These are phyloP conservation scores for Hirsutella minnesotensis DNA, from an alignment of 2,329 filamentous ascomycete genomes.

Conservation along the genomic window DNA sequence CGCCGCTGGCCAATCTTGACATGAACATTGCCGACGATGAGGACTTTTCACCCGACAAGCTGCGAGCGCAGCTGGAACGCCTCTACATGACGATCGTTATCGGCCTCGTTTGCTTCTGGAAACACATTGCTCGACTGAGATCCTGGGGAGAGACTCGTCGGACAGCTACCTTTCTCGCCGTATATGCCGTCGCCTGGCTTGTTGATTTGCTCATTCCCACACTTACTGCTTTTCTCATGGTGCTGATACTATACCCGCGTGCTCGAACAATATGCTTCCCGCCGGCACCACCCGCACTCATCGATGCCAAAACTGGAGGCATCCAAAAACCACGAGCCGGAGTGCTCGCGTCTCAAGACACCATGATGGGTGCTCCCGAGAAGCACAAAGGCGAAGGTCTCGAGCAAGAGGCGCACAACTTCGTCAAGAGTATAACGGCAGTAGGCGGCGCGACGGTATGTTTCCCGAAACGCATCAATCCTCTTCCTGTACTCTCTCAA, in stretches of 20 bases:
- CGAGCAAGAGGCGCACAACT: conserved; percentile 71
- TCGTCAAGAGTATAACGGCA: conserved; percentile 53
- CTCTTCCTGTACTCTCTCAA: background rate
- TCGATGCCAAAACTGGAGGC: conserved; percentile 57
- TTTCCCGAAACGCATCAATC: conserved; percentile 5
- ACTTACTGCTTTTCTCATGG: conserved; percentile 44
- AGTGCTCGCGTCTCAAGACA: conserved; percentile 63
- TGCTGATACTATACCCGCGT: conserved; percentile 53
- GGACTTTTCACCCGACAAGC: conserved; percentile 74
- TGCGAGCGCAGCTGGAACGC: conserved; percentile 65
- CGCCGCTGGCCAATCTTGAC: conserved; percentile 55
- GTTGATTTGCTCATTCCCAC: conserved; percentile 59
- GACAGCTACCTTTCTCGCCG: conserved; percentile 48
- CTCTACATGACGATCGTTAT: conserved; percentile 72
- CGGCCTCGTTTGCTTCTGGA: conserved; percentile 51
- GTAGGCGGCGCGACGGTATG: conserved; percentile 13
- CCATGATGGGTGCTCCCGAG: conserved; percentile 70
- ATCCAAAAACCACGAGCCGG: conserved; percentile 68
- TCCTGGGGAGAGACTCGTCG: conserved; percentile 67
- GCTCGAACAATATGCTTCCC: conserved; percentile 58
- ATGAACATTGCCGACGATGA: conserved; percentile 73
- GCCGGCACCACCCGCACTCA: conserved; percentile 62
- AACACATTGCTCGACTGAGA: conserved; percentile 64
- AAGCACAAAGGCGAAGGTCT: conserved; percentile 75
- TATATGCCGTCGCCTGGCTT: conserved; percentile 56